phyloP scores from a whole-genome alignment of 2,329 filamentous ascomycete genomes.

The Cytospora piceicola region DNA sequence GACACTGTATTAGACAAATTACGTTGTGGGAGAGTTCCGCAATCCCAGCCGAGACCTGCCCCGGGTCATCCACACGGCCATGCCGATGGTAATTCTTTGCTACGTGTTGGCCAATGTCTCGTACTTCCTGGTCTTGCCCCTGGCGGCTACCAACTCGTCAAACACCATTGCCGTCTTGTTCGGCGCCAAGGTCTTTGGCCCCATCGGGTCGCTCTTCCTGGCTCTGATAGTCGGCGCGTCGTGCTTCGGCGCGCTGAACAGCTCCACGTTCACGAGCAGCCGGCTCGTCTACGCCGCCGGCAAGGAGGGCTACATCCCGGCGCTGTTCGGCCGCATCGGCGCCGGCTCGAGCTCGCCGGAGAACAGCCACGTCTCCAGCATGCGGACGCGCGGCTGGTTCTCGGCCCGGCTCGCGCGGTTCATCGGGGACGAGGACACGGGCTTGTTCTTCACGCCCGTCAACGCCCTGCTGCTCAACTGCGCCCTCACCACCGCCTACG shows the following conservation, averaged over 20 bases:
- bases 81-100: constrained; percentile 88
- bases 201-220: constrained; percentile 78
- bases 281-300: constrained; percentile 92
- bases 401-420: constrained; percentile 62
- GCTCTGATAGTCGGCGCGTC: constrained; percentile 88
- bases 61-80: constrained; percentile 92
- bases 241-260: constrained; percentile 94
- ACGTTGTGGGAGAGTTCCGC: constrained; percentile 95
- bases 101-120: constrained; percentile 91
- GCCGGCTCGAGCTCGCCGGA: constrained; percentile 53
- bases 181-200: constrained; percentile 85
- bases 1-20: constrained; percentile 74
- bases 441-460: constrained; percentile 92
- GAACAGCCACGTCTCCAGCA: constrained; percentile 45
- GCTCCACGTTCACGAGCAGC: constrained; percentile 89
- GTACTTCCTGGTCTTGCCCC: constrained; percentile 91
- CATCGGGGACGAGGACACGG: constrained; percentile 76
- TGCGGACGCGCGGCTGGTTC: constrained; percentile 59
- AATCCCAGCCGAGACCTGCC: constrained; percentile 89
- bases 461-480: constrained; percentile 86
- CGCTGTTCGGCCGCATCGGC: constrained; percentile 81
- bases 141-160: constrained; percentile 76
- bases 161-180: constrained; percentile 98
- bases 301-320: constrained; percentile 91
- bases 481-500: constrained; percentile 73